Percentiles rank a stretch among this genome's conserved stretches.
Evolutionary conservation across 2,329 filamentous ascomycete species (phyloP).

Genomic region (Aspergillus flavus): DNA sequence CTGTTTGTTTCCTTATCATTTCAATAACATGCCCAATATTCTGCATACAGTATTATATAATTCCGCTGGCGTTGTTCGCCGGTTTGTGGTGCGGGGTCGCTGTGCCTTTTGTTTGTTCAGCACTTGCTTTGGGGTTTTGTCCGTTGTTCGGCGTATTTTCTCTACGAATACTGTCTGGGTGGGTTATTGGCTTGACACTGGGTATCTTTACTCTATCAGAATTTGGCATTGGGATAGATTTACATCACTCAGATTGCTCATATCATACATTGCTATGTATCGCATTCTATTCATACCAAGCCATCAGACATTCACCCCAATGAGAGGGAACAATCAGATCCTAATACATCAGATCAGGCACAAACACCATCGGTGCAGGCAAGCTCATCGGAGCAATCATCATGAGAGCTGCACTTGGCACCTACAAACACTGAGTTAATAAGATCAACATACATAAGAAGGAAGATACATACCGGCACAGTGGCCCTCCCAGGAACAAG

Average conservation of each 20-base stretch:
- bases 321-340: not conserved
- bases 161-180: no score
- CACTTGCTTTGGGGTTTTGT: not conserved
- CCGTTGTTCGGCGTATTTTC: no score
- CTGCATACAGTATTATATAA: not conserved
- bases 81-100: not conserved
- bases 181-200: no score
- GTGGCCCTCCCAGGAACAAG: constrained; percentile 16
- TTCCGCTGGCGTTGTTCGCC: not conserved
- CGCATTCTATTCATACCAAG: not conserved
- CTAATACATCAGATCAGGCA: not conserved
- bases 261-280: not conserved
- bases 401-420: not conserved
- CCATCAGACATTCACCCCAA: not conserved
- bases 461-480: not conserved
- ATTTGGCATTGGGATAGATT: no score
- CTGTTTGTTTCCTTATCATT: not conserved
- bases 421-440: not conserved
- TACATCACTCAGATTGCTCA: not conserved
- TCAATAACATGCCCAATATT: not conserved
- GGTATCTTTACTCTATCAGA: no score
- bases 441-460: not conserved
- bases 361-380: not conserved
- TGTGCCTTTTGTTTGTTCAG: not conserved
- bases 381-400: not conserved